Percentiles rank a stretch among this genome's conserved stretches.
These are phyloP conservation scores for Nitzschia palea DNA, from an alignment of 108 stramenopile species.

Conservation along the genomic window DNA sequence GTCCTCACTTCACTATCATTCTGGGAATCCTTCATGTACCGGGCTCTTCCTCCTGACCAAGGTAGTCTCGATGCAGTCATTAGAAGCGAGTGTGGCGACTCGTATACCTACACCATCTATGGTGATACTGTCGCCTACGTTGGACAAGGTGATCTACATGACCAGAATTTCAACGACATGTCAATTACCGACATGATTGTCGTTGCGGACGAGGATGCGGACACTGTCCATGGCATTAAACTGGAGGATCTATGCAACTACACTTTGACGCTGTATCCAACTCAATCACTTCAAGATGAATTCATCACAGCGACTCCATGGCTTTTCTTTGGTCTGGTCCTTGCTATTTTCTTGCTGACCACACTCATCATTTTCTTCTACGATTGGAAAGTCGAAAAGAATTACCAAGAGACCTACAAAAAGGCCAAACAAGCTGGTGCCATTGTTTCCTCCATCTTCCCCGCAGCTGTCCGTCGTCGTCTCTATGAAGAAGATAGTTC, in stretches of 20 bases:
- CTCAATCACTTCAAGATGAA: slow-evolving; percentile 38
- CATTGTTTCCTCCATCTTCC: slow-evolving; percentile 25
- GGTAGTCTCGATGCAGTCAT: slow-evolving; percentile 55
- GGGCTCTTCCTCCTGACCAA: slow-evolving; percentile 38
- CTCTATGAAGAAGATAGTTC: slow-evolving; percentile 21
- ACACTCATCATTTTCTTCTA: slow-evolving; percentile 5
- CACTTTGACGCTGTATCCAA: slow-evolving; percentile 48
- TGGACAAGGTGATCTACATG: slow-evolving; percentile 54
- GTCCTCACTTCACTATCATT: slow-evolving; percentile 35
- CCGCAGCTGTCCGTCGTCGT: slow-evolving; percentile 18
- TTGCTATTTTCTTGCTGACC: background rate
- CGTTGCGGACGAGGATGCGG: background rate
- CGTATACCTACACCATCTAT: slow-evolving; percentile 38
- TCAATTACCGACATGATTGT: background rate
- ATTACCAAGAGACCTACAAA: slow-evolving; percentile 7
- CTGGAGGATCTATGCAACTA: slow-evolving; percentile 42
- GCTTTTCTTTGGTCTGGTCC: slow-evolving; percentile 5
- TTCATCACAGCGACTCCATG: slow-evolving; percentile 34
- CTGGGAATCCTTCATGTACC: slow-evolving; percentile 38
- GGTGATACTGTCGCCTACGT: slow-evolving; percentile 37
- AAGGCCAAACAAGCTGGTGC: slow-evolving; percentile 19
- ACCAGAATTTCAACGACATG: slow-evolving; percentile 24
- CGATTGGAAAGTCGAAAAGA: slow-evolving; percentile 19
- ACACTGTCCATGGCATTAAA: background rate
- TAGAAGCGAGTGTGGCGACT: slow-evolving; percentile 30